Conservation (phyloP, 2,329 filamentous ascomycete genomes). For the Colletotrichum lentis region DNA sequence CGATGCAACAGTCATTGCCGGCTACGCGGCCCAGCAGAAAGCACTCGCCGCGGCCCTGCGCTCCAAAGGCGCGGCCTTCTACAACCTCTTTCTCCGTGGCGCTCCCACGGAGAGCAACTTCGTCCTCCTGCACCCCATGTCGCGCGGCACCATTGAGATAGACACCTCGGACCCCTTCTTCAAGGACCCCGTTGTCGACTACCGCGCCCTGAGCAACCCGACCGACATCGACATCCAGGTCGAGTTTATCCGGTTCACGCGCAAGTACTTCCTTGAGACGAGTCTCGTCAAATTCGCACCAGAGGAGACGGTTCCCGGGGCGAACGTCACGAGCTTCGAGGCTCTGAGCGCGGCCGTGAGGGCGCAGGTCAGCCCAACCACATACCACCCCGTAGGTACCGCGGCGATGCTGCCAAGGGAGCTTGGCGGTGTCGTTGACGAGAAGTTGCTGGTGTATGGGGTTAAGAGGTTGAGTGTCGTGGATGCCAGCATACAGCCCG, state of each 20-base stretch:
- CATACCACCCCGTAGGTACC: conserved; percentile 35
- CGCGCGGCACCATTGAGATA: conserved; percentile 46
- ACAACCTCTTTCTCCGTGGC: conserved; percentile 9
- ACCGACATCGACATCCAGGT: conserved; percentile 44
- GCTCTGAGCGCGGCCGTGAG: conserved; percentile 19
- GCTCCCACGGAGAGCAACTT: conserved; percentile 17
- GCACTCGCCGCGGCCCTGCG: conserved; percentile 36
- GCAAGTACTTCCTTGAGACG: conserved; percentile 40
- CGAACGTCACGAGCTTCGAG: conserved; percentile 21
- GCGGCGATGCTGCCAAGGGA: conserved; percentile 37
- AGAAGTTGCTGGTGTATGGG: conserved; percentile 38
- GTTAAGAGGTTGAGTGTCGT: conserved; percentile 32
- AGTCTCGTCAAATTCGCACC: conserved; percentile 38
- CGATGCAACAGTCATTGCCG: conserved; percentile 38
- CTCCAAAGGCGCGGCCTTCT: conserved; percentile 36
- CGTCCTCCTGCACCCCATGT: conserved; percentile 38
- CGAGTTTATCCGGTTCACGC: conserved; percentile 42
- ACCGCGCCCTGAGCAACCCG: conserved; percentile 43
- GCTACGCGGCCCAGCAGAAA: conserved; percentile 53
- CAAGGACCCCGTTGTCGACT: conserved; percentile 43
- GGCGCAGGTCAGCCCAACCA: conserved; percentile 35
- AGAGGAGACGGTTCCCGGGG: conserved; percentile 36
- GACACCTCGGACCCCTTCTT: conserved; percentile 44
- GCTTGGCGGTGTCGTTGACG: conserved; percentile 37
- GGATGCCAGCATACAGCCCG: conserved; percentile 37